These are phyloP conservation scores for Alternaria sp. DNA, from an alignment of 2,329 filamentous ascomycete genomes.

Conservation along the genomic window DNA sequence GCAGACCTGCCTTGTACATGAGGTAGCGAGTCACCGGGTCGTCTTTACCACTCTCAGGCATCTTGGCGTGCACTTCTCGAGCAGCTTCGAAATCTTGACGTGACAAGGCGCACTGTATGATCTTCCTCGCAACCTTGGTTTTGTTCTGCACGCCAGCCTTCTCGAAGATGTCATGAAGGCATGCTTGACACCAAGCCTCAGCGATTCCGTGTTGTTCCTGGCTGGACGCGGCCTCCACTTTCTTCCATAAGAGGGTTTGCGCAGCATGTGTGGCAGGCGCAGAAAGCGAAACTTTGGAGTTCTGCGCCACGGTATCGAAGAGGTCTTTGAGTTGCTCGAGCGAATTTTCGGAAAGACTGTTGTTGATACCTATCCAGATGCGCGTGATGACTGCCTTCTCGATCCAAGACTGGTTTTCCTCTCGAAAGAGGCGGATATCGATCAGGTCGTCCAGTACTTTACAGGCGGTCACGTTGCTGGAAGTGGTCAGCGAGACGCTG, in stretches of 20 bases:
- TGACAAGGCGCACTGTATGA: constrained; percentile 72
- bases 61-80: constrained; percentile 61
- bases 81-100: constrained; percentile 63
- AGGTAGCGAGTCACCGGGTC: constrained; percentile 74
- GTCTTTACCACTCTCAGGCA: constrained; percentile 64
- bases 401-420: constrained; percentile 64
- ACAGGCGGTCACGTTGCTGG: constrained; percentile 48
- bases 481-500: not conserved
- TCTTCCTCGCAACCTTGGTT: constrained; percentile 72
- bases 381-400: constrained; percentile 73
- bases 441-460: constrained; percentile 70
- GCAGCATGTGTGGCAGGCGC: constrained; percentile 69
- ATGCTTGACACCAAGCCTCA: constrained; percentile 74
- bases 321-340: constrained; percentile 51
- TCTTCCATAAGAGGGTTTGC: constrained; percentile 81
- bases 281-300: constrained; percentile 58
- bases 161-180: constrained; percentile 70
- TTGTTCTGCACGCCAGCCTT: constrained; percentile 70
- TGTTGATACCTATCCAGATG: constrained; percentile 67
- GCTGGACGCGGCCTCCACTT: constrained; percentile 65
- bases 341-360: constrained; percentile 43
- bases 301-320: constrained; percentile 56
- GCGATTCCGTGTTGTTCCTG: constrained; percentile 61
- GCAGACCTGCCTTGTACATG: constrained; percentile 74
- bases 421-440: constrained; percentile 59